Evolutionary conservation across 768 basidiomycete species (phyloP), one percentile per base, ranked within the genome.

Genomic region (Termitomyces sp.): DNA sequence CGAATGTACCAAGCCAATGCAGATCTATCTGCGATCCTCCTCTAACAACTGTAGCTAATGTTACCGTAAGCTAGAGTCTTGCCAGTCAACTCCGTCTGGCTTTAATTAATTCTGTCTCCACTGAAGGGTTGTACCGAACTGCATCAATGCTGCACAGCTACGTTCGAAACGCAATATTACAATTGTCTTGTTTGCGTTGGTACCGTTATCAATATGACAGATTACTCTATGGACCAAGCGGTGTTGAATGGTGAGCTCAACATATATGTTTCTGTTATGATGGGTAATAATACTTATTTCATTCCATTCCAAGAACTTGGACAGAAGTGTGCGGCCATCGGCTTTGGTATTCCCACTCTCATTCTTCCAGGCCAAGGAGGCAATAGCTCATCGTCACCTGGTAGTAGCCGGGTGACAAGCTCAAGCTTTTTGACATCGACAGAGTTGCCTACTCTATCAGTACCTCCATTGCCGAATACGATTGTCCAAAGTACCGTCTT

Each of bases 121-220:
- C 22, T 32, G 4, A 54, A 71, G 73, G 59, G 44, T 16, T 76
- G 75, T 52, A 47, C 65, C 9, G 29, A 6, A 6, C 59, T 66
- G 0, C 24, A 60, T 9, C 46, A 61, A 27, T 82, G 80, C 55
- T 82, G 80, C 63, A 67, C 73, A 5, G 56, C 66, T 12, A 61
- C 58, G 5, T 82, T 79, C 56, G 72, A 76, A 57, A 67, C 61
- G 0, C 54, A 59, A 4, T 79, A 76, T 62, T 79, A 71, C 65
- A 65, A 72, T 46, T 82, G 80, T 58, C 65, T 79, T 59, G 36
- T 64, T 4, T 82, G 80, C 56, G 55, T 75, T 70, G 59, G 53
- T 20, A 46, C 29, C 13, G 66, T 69, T 2, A 24, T 65, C 34
- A 56, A 71, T 44, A 52, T 61, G 5, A 67, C 66, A 20, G 66